Base-by-base conservation (phyloP, 306 rosid species). In the Dicorynia guianensis region DNA sequence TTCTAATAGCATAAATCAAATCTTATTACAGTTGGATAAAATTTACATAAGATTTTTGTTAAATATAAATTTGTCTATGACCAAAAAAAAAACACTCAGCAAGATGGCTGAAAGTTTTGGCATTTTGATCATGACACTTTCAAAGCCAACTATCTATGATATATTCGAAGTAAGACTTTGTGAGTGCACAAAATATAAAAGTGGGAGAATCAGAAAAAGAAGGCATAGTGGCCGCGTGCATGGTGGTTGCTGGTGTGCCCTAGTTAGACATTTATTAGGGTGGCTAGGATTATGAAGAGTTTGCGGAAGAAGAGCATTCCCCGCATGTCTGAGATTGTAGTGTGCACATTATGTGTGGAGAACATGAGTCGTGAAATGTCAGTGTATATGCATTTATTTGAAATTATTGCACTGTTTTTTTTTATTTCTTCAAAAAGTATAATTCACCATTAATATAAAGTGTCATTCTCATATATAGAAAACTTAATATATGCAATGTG, bases 161-260 rank as follows among this genome's bases (percentile, higher is more conserved):
- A 35, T 39, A 58, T 9, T 4, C 7, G 5, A 67, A 81, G 75
- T 60, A 19, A 80, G 36, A 40, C 64, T 72, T 63, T 30, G 50
- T 48, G 34, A 74, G 86, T 79, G 80, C 79, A 69, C 52, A 68
- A 42, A 65, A 59, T 74, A 66, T 74, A 79, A 5, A 86, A 86
- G 75, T 76, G 34, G 71, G 17, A 42, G 77, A 69, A 72, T 54
- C n/a, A 68, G 46, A 47, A 69, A n/a, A 61, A 73, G 72, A 68
- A 56, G 47, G 76, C 78, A 66, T 40, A 74, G 89, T 91, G 91
- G 85, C 86, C 91, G 81, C 91, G 75, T 86, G 91, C 82, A 62
- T 78, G 71, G 76, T 15, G 42, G 74, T 74, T 88, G 14, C 52
- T 83, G 33, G 40, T 59, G 66, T 62, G 48, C 58, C 44, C 65